These are phyloP conservation scores for Parsonsia alboflavescens DNA, from an alignment of 257 asterid species.

Conservation along the genomic window DNA sequence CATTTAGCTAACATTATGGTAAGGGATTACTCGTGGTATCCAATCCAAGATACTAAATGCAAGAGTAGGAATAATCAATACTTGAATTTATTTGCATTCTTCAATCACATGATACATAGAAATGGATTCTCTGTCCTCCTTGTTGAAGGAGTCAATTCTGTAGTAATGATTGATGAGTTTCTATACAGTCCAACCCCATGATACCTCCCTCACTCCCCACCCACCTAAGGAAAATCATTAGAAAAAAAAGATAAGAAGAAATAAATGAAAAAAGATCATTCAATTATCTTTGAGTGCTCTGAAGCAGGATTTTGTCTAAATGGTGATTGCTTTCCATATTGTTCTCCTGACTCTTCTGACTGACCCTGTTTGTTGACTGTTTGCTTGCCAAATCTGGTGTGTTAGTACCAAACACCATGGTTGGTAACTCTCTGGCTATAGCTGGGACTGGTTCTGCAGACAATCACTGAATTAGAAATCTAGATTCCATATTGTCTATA, in stretches of 20 bases:
- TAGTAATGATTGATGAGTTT: background rate
- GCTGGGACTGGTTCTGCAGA: background rate
- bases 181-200: background rate
- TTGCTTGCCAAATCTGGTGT: slow-evolving; percentile 4
- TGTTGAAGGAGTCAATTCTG: background rate
- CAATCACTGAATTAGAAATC: background rate
- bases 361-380: slow-evolving; percentile 21
- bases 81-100: background rate
- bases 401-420: slow-evolving; percentile 8
- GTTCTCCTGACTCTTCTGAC: slow-evolving; percentile 12
- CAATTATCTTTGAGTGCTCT: background rate
- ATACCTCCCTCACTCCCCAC: background rate
- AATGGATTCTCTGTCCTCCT: background rate
- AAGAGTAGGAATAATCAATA: slow-evolving; percentile 11
- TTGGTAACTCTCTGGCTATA: background rate
- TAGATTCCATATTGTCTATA: background rate
- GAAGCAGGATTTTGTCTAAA: slow-evolving; percentile 8
- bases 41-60: slow-evolving; percentile 10
- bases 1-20: slow-evolving; percentile 32
- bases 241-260: background rate
- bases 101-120: background rate
- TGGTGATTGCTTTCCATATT: background rate
- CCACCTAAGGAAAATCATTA: background rate
- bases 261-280: background rate
- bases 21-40: slow-evolving; percentile 33